Base-by-base conservation (phyloP, 345 rosid species). In the Populus pruinosa region DNA sequence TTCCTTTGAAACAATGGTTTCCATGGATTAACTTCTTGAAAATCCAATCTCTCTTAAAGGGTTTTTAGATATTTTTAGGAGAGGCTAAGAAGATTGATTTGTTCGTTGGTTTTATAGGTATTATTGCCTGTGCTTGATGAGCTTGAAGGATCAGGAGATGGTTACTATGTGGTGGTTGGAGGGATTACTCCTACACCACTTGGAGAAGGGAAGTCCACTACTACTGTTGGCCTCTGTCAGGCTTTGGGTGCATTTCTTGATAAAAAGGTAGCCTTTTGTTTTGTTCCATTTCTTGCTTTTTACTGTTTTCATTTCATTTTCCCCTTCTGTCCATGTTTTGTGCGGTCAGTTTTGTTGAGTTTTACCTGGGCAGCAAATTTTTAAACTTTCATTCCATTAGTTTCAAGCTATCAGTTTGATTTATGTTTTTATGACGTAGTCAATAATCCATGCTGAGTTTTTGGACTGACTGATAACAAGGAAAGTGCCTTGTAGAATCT, bases 181-280 rank as follows among this genome's bases (percentile, higher is more conserved):
- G 99, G 99, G 75, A 96, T 93, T 68, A 93, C 99, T 75, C 99
- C 99, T n/a, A 93, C 99, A 69, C 99, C 98, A 43, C 94, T 96
- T 44, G 99, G 99, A 38, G 99, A 96, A 85, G 99, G 99, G 85
- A 96, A 96, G 74, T 90, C 96, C 8, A 96, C 99, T 49, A 96
- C 99, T 38, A 93, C 97, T 18, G 97, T 95, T 39, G 98, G 99
- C 5, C 91, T 96, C 77, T 93, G 98, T 72, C 99, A 96, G 87
- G 96, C 99, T 61, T 84, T 92, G 88, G 99, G 99, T 35, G 97
- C 98, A 62, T 87, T 88, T 81, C 98, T 96, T 16, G 90, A 91
- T 80, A 96, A 90, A 82, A 96, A 96, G 97, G 98, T 95, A 71
- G 3, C 62, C 5, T 39, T 77, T 47, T 67, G 16, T 23, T 23